Base-by-base conservation (phyloP, 208 protist species). In the Acanthamoeba sp. region DNA sequence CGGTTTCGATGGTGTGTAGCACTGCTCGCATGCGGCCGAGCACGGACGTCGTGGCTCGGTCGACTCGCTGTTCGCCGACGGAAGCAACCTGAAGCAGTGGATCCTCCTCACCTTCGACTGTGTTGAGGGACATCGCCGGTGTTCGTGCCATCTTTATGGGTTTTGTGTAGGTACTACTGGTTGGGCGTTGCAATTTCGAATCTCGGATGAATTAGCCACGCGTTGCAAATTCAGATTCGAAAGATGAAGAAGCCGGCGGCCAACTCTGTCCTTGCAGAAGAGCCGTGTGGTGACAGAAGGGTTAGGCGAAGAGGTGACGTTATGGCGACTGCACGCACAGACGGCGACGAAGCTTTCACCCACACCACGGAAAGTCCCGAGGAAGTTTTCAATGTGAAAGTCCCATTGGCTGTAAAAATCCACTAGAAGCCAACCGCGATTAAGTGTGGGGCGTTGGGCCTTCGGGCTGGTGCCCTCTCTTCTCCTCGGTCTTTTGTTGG, bases 141-240 rank as follows among this genome's bases (percentile, higher is more conserved):
- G 71, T 82, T 18, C 71, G 34, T 50, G 71, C n/a, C 71, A 82
- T 82, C 69, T 78, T 40, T 34, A 6, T 78, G 69, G 32, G 62
- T 24, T 32, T 34, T 71, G 62, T 71, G 45, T 50, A 50, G 45
- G 45, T 50, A 50, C n/a, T n/a, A 12, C 4, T 50, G 45, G 45
- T 50, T 50, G 12, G 9, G 45, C 12, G 45, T 12, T 50, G 12
- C 45, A 12, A 12, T 50, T 62, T 62, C 55, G 24, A 62, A 62
- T 62, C 55, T 62, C 22, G 52, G 16, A 0, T 0, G 27, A 62
- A 29, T 62, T 62, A n/a, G n/a, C n/a, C n/a, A n/a, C n/a, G n/a
- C 55, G 20, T 62, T 62, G 24, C 24, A 29, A 12, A 62, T 62
- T 14, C 18, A 55, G 55, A 62, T 62, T 62, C 55, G 22, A 62